A percentile compares a stretch with the other conserved stretches of the same genome.
phyloP scores from a whole-genome alignment of 2,329 filamentous ascomycete genomes.

The Penicillium paneum region DNA sequence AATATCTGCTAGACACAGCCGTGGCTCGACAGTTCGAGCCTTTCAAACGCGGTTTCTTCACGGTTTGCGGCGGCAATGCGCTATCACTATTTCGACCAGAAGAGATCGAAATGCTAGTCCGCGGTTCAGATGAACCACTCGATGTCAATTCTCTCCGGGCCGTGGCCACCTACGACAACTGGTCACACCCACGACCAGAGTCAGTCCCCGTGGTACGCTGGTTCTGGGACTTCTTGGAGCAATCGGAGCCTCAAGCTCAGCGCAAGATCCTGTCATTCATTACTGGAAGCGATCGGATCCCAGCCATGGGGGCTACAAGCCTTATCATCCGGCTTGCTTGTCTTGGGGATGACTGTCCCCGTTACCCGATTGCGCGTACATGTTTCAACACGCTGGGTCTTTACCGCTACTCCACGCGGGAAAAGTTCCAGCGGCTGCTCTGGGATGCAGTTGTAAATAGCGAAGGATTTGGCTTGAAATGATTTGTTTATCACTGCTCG shows the following conservation, averaged over 20 bases:
- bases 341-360: constrained; percentile 67
- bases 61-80: constrained; percentile 83
- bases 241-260: constrained; percentile 64
- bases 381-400: constrained; percentile 85
- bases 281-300: constrained; percentile 85
- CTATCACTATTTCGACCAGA: constrained; percentile 83
- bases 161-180: constrained; percentile 79
- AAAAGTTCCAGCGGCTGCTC: constrained; percentile 67
- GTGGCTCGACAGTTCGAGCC: constrained; percentile 84
- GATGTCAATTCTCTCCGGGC: constrained; percentile 73
- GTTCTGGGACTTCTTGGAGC: constrained; percentile 84
- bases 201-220: constrained; percentile 70
- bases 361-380: constrained; percentile 82
- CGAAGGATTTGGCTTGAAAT: constrained; percentile 85
- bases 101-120: constrained; percentile 83
- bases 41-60: constrained; percentile 92
- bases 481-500: not conserved
- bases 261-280: constrained; percentile 79
- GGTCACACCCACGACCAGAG: constrained; percentile 54
- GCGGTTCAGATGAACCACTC: constrained; percentile 78
- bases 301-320: constrained; percentile 79
- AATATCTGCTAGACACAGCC: constrained; percentile 72
- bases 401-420: constrained; percentile 65
- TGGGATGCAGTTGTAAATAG: constrained; percentile 88
- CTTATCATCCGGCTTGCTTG: constrained; percentile 73